These are phyloP conservation scores for Haberlea rhodopensis DNA, from an alignment of 257 asterid genomes.

Conservation along the genomic window DNA sequence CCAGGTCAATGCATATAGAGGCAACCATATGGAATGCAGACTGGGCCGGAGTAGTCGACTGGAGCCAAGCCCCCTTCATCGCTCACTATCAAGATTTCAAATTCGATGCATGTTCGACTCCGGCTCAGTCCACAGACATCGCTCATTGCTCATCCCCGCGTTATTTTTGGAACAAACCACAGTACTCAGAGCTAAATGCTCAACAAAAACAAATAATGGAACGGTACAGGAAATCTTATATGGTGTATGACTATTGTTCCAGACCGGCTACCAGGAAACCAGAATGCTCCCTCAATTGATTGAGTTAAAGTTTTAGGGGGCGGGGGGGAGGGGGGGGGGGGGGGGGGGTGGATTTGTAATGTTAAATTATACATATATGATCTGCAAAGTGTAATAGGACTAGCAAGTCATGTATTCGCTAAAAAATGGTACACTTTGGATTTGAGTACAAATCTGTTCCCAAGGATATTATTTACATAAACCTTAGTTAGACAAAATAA, in stretches of 20 bases:
- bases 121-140: not conserved
- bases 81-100: slow-evolving; percentile 34
- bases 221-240: not conserved
- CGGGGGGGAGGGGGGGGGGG: no score
- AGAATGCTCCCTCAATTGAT: slow-evolving; percentile 33
- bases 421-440: no score
- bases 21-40: slow-evolving; percentile 27
- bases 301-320: no score
- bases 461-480: no score
- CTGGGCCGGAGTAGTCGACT: slow-evolving; percentile 45
- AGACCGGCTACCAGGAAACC: slow-evolving; percentile 16
- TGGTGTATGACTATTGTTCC: slow-evolving; percentile 46
- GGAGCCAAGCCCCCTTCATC: slow-evolving; percentile 47
- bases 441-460: no score
- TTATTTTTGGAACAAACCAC: slow-evolving; percentile 32
- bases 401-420: no score
- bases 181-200: slow-evolving; percentile 21
- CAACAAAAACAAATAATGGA: slow-evolving; percentile 22
- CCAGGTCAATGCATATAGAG: slow-evolving; percentile 30
- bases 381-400: no score
- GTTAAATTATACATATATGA: no score
- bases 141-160: slow-evolving; percentile 1
- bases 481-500: no score
- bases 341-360: no score
- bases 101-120: slow-evolving; percentile 29